A percentile compares a stretch with the other conserved stretches of the same genome.
phyloP scores from a whole-genome alignment of 176 grass and related monocot genomes.

The Cocos nucifera region DNA sequence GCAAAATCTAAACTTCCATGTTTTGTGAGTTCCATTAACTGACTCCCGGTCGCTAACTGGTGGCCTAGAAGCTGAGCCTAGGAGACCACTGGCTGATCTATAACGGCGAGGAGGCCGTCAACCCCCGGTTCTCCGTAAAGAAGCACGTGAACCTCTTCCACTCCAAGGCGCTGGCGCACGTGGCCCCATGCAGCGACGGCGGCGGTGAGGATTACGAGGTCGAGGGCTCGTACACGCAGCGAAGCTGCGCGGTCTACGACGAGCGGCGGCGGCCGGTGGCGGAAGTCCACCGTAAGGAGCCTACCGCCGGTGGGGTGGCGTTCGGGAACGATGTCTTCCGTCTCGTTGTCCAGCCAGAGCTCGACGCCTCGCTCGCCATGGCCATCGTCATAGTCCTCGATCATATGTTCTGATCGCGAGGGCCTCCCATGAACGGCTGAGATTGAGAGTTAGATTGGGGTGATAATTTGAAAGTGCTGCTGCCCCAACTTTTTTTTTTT shows the following conservation, averaged over 20 bases:
- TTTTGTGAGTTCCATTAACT: no score
- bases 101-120: constrained; percentile 15
- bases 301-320: constrained; percentile 1
- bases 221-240: constrained; percentile 57
- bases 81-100: constrained; percentile 13
- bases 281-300: constrained; percentile 14
- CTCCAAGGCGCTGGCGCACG: constrained; percentile 30
- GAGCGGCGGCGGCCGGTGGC: constrained; percentile 16
- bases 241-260: constrained; percentile 43
- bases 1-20: no score
- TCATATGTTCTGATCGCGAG: constrained; percentile 44
- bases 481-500: no score
- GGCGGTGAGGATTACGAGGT: constrained; percentile 19
- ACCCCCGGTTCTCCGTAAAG: constrained; percentile 14
- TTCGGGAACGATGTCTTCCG: constrained; percentile 20
- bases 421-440: constrained; percentile 27
- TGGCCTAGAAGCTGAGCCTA: no score
- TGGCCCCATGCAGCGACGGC: constrained; percentile 12
- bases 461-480: no score
- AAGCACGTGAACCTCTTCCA: constrained; percentile 8
- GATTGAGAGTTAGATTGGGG: no score
- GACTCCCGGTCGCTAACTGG: no score
- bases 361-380: constrained; percentile 47
- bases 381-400: constrained; percentile 62
- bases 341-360: constrained; percentile 5